Base-by-base conservation (phyloP, 495 filamentous ascomycete genomes). In the Trichocladium uniseriatum region DNA sequence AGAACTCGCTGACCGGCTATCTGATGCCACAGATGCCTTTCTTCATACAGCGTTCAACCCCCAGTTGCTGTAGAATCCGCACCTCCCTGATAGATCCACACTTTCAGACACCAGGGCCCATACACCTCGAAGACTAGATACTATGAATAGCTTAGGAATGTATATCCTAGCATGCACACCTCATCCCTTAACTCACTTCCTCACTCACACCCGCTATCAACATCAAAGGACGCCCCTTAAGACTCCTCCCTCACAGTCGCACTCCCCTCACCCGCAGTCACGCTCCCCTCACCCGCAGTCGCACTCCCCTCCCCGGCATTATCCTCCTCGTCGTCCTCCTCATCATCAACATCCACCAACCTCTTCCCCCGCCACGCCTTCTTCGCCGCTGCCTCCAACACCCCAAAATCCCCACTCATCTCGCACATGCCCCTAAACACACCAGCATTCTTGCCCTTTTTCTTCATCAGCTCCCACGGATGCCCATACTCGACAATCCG, bases 361-460 rank as follows among this genome's bases (percentile, higher is more conserved):
- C 54, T 54, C 49, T 64, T 72, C 5, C 60, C 63, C 37, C 70
- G 66, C 59, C 63, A 73, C 20, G 71, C 71, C 62, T 82, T 85
- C 73, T 85, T 91, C 3, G 92, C 90, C 22, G 82, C 81, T 48
- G 80, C 79, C 38, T 78, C 54, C 43, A 99, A 68, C 15, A 60
- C 60, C 0, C 87, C 88, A 56, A 92, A 73, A 52, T 97, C 89
- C 0, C 90, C 92, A 62, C 86, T 95, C 70, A 82, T 95, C 62
- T 94, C 88, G 57, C 92, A 99, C 92, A 99, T 97, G 42, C 81
- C 76, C 53, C 78, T 78, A 72, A 99, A 99, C 19, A 78, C 69
- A 2, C 31, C 31, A 4, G 31, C 31, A 11, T 4, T 10, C 31
- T 10, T 10, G 5, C 2, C 11, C 31, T 32, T 32, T 10, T 11